A percentile compares a stretch with the other conserved stretches of the same genome.
These are phyloP conservation scores for Crotalaria pallida DNA, from an alignment of 306 rosid genomes.

Conservation along the genomic window DNA sequence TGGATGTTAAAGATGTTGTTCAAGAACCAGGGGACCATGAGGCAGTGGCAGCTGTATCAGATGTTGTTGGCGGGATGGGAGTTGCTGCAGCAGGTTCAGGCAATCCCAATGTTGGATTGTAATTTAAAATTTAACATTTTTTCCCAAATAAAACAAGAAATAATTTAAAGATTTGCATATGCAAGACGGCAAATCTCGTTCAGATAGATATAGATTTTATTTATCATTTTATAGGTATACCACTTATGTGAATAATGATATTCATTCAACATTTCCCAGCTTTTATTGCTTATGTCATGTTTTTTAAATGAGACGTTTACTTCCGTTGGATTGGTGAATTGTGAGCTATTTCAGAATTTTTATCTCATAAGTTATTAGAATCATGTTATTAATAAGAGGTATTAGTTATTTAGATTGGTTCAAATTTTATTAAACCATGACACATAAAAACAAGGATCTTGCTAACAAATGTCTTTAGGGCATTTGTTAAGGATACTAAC, in stretches of 20 bases:
- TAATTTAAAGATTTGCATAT: not conserved
- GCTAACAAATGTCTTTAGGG: no score
- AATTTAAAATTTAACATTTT: constrained; percentile 12
- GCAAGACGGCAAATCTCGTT: constrained; percentile 1
- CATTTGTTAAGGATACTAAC: no score
- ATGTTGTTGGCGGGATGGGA: constrained; percentile 70
- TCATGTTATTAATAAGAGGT: no score
- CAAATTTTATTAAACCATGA: no score
- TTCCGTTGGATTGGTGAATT: no score
- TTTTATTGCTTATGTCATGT: not conserved
- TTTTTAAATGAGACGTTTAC: no score
- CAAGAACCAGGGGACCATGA: constrained; percentile 39
- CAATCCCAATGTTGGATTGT: constrained; percentile 77
- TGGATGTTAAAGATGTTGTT: constrained; percentile 45
- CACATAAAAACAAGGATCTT: no score
- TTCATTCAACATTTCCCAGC: constrained; percentile 5
- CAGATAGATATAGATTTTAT: not conserved
- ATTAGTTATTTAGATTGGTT: no score
- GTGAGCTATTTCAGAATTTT: no score
- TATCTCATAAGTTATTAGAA: no score
- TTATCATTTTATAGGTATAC: not conserved
- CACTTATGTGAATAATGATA: not conserved
- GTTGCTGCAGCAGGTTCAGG: constrained; percentile 93
- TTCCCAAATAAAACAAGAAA: not conserved
- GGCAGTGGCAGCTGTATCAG: constrained; percentile 28